phyloP scores from a whole-genome alignment of 2,329 filamentous ascomycete genomes.

The Phyllosticta citriasiana region DNA sequence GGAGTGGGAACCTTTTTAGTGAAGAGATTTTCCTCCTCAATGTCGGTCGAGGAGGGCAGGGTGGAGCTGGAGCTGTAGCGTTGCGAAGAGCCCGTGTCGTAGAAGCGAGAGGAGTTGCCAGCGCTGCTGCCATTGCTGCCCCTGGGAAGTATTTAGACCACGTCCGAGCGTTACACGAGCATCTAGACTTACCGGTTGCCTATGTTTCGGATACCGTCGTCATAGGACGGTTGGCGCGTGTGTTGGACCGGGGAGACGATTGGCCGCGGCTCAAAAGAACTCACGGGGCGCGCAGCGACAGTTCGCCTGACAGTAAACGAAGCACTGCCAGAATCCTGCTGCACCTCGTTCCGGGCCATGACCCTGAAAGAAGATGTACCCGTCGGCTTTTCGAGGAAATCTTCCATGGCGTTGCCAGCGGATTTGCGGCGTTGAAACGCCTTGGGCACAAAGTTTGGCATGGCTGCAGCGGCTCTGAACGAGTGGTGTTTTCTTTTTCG shows the following conservation, averaged over 20 bases:
- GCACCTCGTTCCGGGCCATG: constrained; percentile 24
- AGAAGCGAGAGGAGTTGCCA: constrained; percentile 26
- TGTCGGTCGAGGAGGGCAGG: constrained; percentile 30
- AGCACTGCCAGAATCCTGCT: constrained; percentile 17
- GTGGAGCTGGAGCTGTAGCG: constrained; percentile 26
- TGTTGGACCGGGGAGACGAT: constrained; percentile 1
- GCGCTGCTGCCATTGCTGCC: constrained; percentile 33
- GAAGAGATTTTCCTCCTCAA: constrained; percentile 23
- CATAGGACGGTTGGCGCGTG: constrained; percentile 6
- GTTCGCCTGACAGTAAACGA: constrained; percentile 3
- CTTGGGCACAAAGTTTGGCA: constrained; percentile 13
- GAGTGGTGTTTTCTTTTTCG: neutral
- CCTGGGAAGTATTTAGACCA: constrained; percentile 16
- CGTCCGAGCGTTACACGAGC: neutral
- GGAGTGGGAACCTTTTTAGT: constrained; percentile 5
- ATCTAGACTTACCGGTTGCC: constrained; percentile 19
- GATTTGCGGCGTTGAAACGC: constrained; percentile 28
- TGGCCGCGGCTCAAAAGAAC: constrained; percentile 1
- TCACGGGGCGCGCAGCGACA: constrained; percentile 6
- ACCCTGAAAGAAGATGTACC: constrained; percentile 23
- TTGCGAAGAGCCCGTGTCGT: constrained; percentile 23
- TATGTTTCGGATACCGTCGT: constrained; percentile 14
- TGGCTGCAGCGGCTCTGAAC: neutral
- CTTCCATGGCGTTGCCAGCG: constrained; percentile 25
- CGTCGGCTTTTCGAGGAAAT: constrained; percentile 13